Percentiles rank a stretch among this genome's conserved stretches.
phyloP scores from a whole-genome alignment of 352 stramenopile genomes.

The Globisporangium splendens region DNA sequence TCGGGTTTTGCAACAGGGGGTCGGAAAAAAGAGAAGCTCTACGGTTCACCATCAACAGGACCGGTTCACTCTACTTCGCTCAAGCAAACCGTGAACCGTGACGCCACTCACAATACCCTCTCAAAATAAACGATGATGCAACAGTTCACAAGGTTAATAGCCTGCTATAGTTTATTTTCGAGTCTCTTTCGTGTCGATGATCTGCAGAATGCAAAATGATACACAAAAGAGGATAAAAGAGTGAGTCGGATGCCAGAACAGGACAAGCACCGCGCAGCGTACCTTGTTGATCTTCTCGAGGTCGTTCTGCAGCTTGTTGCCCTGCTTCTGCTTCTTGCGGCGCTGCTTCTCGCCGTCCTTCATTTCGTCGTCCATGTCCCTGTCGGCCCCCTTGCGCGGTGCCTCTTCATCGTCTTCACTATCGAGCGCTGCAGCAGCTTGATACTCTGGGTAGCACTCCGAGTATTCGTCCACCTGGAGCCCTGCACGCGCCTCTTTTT shows the following conservation, averaged over 20 bases:
- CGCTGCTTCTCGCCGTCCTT: constrained; percentile 21
- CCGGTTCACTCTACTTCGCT: not conserved
- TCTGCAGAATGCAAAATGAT: constrained; percentile 12
- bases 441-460: constrained; percentile 51
- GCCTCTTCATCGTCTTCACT: constrained; percentile 70
- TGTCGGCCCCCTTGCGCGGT: constrained; percentile 23
- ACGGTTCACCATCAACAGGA: not conserved
- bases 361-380: constrained; percentile 17
- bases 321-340: constrained; percentile 64
- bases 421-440: constrained; percentile 31
- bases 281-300: constrained; percentile 78
- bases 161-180: constrained; percentile 7
- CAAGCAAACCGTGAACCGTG: constrained; percentile 8
- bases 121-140: not conserved
- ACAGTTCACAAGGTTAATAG: not conserved
- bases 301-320: constrained; percentile 63
- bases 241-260: not conserved
- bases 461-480: constrained; percentile 46
- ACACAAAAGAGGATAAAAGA: constrained; percentile 2
- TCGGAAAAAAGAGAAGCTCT: constrained; percentile 7
- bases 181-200: constrained; percentile 26
- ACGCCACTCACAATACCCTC: not conserved
- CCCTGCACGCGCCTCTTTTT: constrained; percentile 36
- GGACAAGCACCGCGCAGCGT: constrained; percentile 8
- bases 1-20: not conserved